These are phyloP conservation scores for Sporothrix schenckii DNA, from an alignment of 2,329 filamentous ascomycete species.

Conservation along the genomic window DNA sequence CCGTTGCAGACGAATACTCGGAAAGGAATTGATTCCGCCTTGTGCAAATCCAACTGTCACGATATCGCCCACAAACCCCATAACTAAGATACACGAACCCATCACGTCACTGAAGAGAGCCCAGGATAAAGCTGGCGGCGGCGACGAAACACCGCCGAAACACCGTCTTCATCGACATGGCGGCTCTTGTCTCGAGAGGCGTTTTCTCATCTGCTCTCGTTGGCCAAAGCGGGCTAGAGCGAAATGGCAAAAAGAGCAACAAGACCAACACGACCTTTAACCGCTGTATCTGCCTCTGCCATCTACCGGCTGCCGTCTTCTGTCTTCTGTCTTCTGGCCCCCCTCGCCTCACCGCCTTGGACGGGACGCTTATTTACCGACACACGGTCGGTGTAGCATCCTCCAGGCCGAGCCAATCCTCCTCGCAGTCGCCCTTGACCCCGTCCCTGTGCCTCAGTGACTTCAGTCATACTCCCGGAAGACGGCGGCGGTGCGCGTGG, in stretches of 20 bases:
- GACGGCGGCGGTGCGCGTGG: too few species aligned
- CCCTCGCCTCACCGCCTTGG: too few species aligned
- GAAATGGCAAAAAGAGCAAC: neutral
- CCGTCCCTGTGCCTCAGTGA: too few species aligned
- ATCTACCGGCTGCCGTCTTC: too few species aligned
- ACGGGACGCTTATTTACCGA: too few species aligned
- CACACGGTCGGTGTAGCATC: too few species aligned
- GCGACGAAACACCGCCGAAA: neutral
- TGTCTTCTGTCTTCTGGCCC: too few species aligned
- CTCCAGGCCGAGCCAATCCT: too few species aligned
- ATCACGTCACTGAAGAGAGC: neutral
- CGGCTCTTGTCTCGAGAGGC: slow-evolving; percentile 17
- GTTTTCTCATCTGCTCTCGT: neutral
- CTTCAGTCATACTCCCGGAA: too few species aligned
- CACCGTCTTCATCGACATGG: neutral
- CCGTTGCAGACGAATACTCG: neutral
- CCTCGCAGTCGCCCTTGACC: too few species aligned
- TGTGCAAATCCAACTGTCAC: neutral
- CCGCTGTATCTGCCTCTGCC: too few species aligned
- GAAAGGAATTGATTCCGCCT: slow-evolving; percentile 21
- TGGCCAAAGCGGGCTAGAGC: neutral
- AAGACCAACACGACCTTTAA: neutral
- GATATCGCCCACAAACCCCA: neutral
- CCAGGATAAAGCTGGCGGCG: neutral
- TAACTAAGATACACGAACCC: neutral